Conservation (phyloP, 176 grass and related monocot genomes). For the Stipa capillata region DNA sequence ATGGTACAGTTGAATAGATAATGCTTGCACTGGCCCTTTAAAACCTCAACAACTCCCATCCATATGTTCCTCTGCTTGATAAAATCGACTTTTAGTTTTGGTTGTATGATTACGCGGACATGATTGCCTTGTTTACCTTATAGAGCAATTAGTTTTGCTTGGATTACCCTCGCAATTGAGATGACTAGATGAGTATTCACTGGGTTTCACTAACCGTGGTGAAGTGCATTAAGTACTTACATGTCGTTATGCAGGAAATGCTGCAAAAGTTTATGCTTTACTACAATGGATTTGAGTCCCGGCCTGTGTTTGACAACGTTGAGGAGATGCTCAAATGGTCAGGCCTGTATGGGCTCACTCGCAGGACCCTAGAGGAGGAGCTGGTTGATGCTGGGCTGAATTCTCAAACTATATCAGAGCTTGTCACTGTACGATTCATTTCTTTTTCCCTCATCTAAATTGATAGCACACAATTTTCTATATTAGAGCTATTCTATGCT, state of each 20-base stretch:
- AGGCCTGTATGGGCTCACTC: conserved; percentile 53
- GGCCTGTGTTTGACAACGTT: conserved; percentile 58
- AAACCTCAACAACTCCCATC: neutral
- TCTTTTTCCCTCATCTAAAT: neutral
- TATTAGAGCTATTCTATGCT: neutral
- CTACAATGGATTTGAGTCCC: conserved; percentile 54
- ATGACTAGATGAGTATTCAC: neutral
- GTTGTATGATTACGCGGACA: too few species aligned
- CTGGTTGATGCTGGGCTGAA: conserved; percentile 44
- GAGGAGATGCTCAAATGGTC: conserved; percentile 97
- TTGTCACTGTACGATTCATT: conserved; percentile 55
- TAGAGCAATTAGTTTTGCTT: neutral
- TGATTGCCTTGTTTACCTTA: neutral
- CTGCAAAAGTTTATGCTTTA: conserved; percentile 61
- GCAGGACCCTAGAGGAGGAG: conserved; percentile 62
- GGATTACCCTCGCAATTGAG: neutral
- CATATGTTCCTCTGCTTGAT: neutral
- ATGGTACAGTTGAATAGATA: neutral
- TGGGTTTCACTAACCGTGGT: neutral
- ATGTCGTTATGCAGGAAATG: conserved; percentile 36
- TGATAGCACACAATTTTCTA: neutral
- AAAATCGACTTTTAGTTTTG: neutral
- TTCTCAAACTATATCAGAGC: conserved; percentile 49
- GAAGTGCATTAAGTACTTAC: neutral
- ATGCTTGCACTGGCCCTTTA: neutral